Percentiles rank a stretch among this genome's conserved stretches.
Conservation (phyloP, 139 green algal genomes). For the Protoeuglena noctilucae region DNA sequence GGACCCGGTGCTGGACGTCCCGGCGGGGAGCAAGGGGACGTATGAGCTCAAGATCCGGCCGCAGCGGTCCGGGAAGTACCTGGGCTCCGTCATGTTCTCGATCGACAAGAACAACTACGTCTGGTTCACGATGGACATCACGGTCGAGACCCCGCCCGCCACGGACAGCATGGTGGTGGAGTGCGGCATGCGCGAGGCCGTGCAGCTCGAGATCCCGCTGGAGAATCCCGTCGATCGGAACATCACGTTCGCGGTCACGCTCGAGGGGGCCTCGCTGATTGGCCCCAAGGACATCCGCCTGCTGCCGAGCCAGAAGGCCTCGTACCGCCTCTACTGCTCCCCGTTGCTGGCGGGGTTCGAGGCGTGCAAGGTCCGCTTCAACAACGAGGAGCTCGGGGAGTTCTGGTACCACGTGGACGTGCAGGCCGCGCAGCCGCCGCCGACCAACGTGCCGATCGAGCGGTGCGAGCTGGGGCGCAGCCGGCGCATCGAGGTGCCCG, state of each 20-base stretch:
- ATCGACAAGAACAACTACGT: slow-evolving; percentile 35
- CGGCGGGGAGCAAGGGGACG: slow-evolving; percentile 7
- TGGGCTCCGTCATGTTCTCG: slow-evolving; percentile 41
- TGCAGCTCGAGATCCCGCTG: slow-evolving; percentile 20
- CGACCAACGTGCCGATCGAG: slow-evolving; percentile 18
- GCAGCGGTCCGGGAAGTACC: slow-evolving; percentile 17
- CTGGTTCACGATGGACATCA: slow-evolving; percentile 41
- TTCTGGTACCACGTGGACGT: slow-evolving; percentile 41
- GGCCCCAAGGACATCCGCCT: slow-evolving; percentile 17
- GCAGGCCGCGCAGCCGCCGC: slow-evolving; percentile 15
- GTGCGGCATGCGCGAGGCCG: slow-evolving; percentile 23
- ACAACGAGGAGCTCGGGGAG: slow-evolving; percentile 36
- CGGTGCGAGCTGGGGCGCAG: slow-evolving; percentile 21
- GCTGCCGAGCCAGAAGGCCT: background rate
- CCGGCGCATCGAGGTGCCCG: slow-evolving; percentile 2
- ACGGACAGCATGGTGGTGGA: slow-evolving; percentile 29
- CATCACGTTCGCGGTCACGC: slow-evolving; percentile 21
- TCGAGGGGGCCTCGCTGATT: slow-evolving; percentile 21
- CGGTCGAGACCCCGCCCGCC: slow-evolving; percentile 27
- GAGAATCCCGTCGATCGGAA: slow-evolving; percentile 27
- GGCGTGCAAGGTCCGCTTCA: slow-evolving; percentile 23
- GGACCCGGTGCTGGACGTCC: slow-evolving; percentile 11
- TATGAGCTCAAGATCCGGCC: slow-evolving; percentile 23
- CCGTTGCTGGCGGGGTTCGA: slow-evolving; percentile 23
- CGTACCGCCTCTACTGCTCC: slow-evolving; percentile 37